Percentiles rank a stretch among this genome's conserved stretches.
These are phyloP conservation scores for Agaricus blazei DNA, from an alignment of 768 basidiomycete species.

Conservation along the genomic window DNA sequence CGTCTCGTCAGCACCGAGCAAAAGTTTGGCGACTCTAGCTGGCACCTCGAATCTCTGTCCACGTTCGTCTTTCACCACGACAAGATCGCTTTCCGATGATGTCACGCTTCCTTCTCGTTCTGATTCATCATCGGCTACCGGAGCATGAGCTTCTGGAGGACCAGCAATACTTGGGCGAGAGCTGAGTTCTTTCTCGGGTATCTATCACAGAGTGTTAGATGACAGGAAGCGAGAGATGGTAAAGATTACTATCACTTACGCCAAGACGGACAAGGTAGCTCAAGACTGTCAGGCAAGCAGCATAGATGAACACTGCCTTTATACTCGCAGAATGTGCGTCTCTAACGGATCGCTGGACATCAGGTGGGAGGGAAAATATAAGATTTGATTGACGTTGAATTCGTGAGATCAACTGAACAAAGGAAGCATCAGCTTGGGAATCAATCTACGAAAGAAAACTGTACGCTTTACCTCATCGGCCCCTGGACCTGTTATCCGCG, in stretches of 20 bases:
- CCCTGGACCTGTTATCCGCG: constrained; percentile 46
- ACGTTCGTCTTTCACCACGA: too few relatives aligned
- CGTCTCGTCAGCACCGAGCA: too few relatives aligned
- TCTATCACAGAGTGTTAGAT: constrained; percentile 18
- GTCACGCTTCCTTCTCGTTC: too few relatives aligned
- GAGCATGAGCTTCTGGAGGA: neutral
- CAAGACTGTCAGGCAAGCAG: constrained; percentile 49
- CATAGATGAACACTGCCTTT: constrained; percentile 58
- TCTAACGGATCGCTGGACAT: constrained; percentile 46
- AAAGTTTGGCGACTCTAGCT: too few relatives aligned
- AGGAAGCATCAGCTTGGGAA: neutral
- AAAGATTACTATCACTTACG: constrained; percentile 29
- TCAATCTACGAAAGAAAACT: neutral
- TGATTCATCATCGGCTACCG: too few relatives aligned
- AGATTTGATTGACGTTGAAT: constrained; percentile 60
- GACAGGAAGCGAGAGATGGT: neutral
- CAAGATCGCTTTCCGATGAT: too few relatives aligned
- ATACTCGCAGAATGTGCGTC: constrained; percentile 58
- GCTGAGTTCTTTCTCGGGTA: constrained; percentile 37
- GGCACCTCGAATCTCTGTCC: too few relatives aligned
- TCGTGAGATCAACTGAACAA: constrained; percentile 45
- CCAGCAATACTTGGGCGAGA: constrained; percentile 14
- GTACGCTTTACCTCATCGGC: constrained; percentile 41
- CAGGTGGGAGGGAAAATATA: constrained; percentile 45
- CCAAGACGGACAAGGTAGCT: constrained; percentile 58